phyloP scores from a whole-genome alignment of 495 filamentous ascomycete species.

The Xylaria telfairii region DNA sequence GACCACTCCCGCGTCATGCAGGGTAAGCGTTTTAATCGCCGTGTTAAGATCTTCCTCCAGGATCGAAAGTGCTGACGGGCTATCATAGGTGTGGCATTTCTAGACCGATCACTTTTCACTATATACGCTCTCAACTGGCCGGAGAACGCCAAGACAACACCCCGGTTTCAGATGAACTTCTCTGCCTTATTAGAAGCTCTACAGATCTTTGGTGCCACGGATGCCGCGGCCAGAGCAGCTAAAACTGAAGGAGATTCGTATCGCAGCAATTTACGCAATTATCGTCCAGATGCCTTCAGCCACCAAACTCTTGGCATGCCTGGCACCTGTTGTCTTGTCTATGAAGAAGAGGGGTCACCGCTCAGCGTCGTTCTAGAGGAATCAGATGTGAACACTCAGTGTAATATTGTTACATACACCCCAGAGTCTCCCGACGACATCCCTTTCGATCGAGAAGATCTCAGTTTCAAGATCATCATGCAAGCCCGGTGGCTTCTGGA shows the following conservation, averaged over 20 bases:
- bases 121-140: slow-evolving; percentile 67
- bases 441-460: slow-evolving; percentile 76
- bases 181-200: slow-evolving; percentile 89
- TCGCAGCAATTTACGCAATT: slow-evolving; percentile 59
- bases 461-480: slow-evolving; percentile 95
- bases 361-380: slow-evolving; percentile 84
- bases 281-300: slow-evolving; percentile 72
- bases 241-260: slow-evolving; percentile 59
- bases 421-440: slow-evolving; percentile 73
- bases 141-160: slow-evolving; percentile 47
- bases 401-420: slow-evolving; percentile 90
- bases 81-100: slow-evolving; percentile 75
- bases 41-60: background rate
- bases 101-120: slow-evolving; percentile 85
- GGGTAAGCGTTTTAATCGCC: slow-evolving; percentile 51
- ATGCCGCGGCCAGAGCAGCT: slow-evolving; percentile 61
- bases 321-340: slow-evolving; percentile 81
- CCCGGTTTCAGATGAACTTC: slow-evolving; percentile 81
- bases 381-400: slow-evolving; percentile 84
- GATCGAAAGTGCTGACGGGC: slow-evolving; percentile 18
- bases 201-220: slow-evolving; percentile 87
- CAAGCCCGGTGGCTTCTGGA: slow-evolving; percentile 81
- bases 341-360: slow-evolving; percentile 71
- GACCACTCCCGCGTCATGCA: slow-evolving; percentile 87
- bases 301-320: slow-evolving; percentile 76